A percentile compares a stretch with the other conserved stretches of the same genome.
Conservation (phyloP, 2,329 filamentous ascomycete genomes). For the Aspergillus thermomutatus region DNA sequence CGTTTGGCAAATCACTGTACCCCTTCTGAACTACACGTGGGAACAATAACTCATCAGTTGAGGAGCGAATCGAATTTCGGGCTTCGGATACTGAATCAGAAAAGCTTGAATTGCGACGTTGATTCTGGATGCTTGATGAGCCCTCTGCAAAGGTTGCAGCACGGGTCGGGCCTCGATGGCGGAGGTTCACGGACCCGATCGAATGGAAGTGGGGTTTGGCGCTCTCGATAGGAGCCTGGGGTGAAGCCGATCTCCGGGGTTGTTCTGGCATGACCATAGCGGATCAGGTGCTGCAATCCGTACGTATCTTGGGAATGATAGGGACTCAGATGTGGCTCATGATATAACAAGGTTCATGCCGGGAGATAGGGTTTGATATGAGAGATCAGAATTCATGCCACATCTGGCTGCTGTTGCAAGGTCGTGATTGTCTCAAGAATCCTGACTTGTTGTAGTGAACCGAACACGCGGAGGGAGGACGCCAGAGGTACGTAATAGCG, state of each 20-base stretch:
- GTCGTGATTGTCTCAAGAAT: background rate
- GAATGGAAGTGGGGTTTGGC: conserved; percentile 9
- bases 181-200: conserved; percentile 23
- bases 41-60: conserved; percentile 67
- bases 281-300: background rate
- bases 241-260: conserved; percentile 15
- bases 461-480: background rate
- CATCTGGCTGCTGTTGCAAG: background rate
- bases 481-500: background rate
- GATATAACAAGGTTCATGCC: background rate
- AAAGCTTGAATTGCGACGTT: conserved; percentile 71
- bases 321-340: background rate
- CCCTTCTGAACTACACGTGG: conserved; percentile 46
- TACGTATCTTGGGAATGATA: background rate
- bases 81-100: conserved; percentile 72
- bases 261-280: conserved; percentile 17
- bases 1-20: conserved; percentile 39
- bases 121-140: conserved; percentile 31
- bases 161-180: conserved; percentile 35
- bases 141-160: conserved; percentile 37
- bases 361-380: background rate
- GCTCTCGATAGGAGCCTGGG: conserved; percentile 13
- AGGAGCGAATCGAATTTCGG: conserved; percentile 59
- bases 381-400: background rate
- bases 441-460: background rate